Conservation (phyloP, 2,329 filamentous ascomycete species). For the Colletotrichum spinosum region DNA sequence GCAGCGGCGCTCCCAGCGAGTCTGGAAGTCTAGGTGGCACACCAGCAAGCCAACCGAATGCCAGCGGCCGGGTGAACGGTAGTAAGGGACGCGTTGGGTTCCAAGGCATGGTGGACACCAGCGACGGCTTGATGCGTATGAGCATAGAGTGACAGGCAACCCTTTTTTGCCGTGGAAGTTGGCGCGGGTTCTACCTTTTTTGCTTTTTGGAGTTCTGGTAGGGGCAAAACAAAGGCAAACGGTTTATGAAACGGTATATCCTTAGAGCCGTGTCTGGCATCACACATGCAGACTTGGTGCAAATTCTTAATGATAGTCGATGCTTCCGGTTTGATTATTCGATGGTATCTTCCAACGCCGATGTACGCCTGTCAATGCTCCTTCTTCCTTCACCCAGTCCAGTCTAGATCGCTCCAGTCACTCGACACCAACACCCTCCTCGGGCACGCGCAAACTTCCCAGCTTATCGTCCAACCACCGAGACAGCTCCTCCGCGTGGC, state of each 20-base stretch:
- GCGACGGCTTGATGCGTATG: constrained; percentile 96
- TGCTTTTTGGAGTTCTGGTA: background rate
- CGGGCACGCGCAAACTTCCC: constrained; percentile 63
- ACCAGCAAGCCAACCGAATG: constrained; percentile 44
- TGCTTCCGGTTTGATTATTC: background rate
- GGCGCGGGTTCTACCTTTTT: constrained; percentile 1
- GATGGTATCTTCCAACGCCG: constrained; percentile 38
- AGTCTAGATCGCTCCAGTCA: constrained; percentile 20
- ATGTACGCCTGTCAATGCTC: constrained; percentile 21
- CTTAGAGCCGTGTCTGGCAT: constrained; percentile 26
- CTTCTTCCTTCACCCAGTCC: background rate
- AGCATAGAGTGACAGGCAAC: constrained; percentile 79
- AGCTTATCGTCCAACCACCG: constrained; percentile 71
- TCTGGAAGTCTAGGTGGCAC: constrained; percentile 53
- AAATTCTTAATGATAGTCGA: background rate
- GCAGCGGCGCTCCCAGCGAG: constrained; percentile 65
- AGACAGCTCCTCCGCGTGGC: constrained; percentile 69
- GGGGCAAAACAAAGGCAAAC: background rate
- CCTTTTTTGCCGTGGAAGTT: background rate
- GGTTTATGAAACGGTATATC: constrained; percentile 16
- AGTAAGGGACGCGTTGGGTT: constrained; percentile 77
- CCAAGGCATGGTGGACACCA: constrained; percentile 96
- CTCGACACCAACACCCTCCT: constrained; percentile 59
- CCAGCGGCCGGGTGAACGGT: constrained; percentile 58
- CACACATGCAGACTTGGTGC: background rate